Percentiles rank a stretch among this genome's conserved stretches.
These are phyloP conservation scores for Selenicereus undatus DNA, from an alignment of 148 eudicot species.

Conservation along the genomic window DNA sequence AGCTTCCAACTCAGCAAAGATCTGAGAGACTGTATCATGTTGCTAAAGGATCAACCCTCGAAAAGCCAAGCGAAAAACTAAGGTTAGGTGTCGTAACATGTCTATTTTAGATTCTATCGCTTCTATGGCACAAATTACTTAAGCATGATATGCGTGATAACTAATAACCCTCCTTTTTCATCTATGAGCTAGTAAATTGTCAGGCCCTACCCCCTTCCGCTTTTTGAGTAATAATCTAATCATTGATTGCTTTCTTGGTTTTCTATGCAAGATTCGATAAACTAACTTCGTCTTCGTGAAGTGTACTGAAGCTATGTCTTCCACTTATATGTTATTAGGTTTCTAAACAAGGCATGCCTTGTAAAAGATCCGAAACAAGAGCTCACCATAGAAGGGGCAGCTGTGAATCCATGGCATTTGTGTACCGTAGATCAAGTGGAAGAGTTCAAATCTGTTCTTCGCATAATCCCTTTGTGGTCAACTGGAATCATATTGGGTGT, in stretches of 20 bases:
- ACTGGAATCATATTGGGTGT: slow-evolving; percentile 28
- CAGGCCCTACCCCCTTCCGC: no score
- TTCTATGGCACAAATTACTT: no score
- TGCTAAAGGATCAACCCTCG: slow-evolving; percentile 23
- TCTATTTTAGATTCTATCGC: neutral
- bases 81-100: slow-evolving; percentile 22
- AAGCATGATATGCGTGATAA: no score
- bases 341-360: slow-evolving; percentile 36
- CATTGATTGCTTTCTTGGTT: no score
- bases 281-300: neutral
- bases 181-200: no score
- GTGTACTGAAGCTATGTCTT: neutral
- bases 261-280: neutral
- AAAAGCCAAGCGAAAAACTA: slow-evolving; percentile 32
- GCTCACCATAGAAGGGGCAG: slow-evolving; percentile 14
- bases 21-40: slow-evolving; percentile 22
- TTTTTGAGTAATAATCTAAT: no score
- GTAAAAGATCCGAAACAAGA: slow-evolving; percentile 18
- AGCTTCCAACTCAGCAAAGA: neutral
- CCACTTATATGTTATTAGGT: slow-evolving; percentile 14
- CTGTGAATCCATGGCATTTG: slow-evolving; percentile 24
- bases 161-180: no score
- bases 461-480: slow-evolving; percentile 32
- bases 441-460: slow-evolving; percentile 29
- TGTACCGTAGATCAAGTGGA: slow-evolving; percentile 35